Conservation (phyloP, 257 asterid genomes). For the Salvia rosmarinus region DNA sequence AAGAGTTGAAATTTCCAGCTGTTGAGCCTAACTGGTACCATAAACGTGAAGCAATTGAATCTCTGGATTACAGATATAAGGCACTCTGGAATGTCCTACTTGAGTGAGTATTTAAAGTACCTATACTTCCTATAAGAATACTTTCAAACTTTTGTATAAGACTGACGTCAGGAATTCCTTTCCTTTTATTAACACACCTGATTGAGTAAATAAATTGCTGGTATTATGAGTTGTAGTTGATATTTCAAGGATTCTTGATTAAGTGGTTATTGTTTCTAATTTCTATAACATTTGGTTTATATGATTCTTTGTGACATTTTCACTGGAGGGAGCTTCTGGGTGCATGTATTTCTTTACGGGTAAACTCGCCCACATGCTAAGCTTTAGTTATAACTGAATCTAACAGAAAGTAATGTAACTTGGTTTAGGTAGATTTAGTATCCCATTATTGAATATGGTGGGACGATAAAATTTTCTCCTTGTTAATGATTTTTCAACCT, state of each 20-base stretch:
- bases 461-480: neutral
- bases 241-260: conserved; percentile 12
- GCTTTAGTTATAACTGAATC: neutral
- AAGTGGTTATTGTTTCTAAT: neutral
- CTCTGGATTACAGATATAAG: conserved; percentile 70
- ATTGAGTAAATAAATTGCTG: conserved; percentile 12
- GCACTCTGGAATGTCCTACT: conserved; percentile 60
- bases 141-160: conserved; percentile 18
- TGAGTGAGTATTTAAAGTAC: conserved; percentile 62
- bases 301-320: too few species aligned
- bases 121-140: conserved; percentile 26
- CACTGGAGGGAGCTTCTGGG: neutral
- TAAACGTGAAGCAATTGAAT: conserved; percentile 74
- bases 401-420: neutral
- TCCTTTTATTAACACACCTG: neutral
- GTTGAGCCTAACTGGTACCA: conserved; percentile 64
- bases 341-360: conserved; percentile 41
- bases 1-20: conserved; percentile 62
- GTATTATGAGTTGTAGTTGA: conserved; percentile 14
- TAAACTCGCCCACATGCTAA: conserved; percentile 29
- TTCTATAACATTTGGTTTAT: too few species aligned
- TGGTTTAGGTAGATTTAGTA: neutral
- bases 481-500: neutral
- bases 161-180: neutral
- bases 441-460: neutral